Evolutionary conservation across 1,139 yeast species (phyloP), one percentile per base, ranked within the genome.

Genomic region (Nadsonia starkeyi-henricii): DNA sequence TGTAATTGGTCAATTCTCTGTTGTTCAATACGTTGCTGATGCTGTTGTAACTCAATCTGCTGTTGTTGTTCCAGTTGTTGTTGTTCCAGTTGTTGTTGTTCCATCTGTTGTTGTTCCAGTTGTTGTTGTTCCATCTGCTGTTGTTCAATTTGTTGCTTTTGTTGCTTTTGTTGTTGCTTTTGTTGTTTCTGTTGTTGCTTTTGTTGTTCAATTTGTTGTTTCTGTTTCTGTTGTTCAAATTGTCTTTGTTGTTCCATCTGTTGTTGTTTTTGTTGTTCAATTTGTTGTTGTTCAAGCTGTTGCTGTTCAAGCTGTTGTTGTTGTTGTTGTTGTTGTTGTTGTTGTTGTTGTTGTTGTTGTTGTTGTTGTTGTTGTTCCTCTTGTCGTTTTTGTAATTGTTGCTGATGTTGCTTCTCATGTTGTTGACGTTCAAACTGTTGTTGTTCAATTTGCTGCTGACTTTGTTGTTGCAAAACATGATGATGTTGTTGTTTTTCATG

Each of bases 321-420:
- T 30, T 13, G 50, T 20, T 4, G 44, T 41, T 26, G 46, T 48
- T 39, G 36, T 50, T 21, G 41, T 57, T 54, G 48, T 56, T 57
- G 39, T 57, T 58, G 43, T 77, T 72, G 60, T 77, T 43, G 47
- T 3, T 17, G 47, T 20, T 36, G 46, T 26, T 18, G 36, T 13
- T 37, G 23, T 44, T 15, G 21, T 8, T 57, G 39, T 57, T 58
- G 43, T 77, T 72, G 60, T 77, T 19, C 18, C 12, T 20, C 20
- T 18, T 42, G 5, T 17, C 41, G 21, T 20, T 18, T 13, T 28
- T 9, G 5, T 23, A 36, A 36, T 41, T 50, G 18, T 23, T 41
- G 37, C 30, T 45, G 26, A 46, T 48, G 45, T 43, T 46, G 15
- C 17, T n/a, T n/a, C n/a, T n/a, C n/a, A n/a, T n/a, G 39, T 15